Percentiles rank a stretch among this genome's conserved stretches.
These are phyloP conservation scores for Candolleomyces aberdarensis DNA, from an alignment of 768 basidiomycete species.

Conservation along the genomic window DNA sequence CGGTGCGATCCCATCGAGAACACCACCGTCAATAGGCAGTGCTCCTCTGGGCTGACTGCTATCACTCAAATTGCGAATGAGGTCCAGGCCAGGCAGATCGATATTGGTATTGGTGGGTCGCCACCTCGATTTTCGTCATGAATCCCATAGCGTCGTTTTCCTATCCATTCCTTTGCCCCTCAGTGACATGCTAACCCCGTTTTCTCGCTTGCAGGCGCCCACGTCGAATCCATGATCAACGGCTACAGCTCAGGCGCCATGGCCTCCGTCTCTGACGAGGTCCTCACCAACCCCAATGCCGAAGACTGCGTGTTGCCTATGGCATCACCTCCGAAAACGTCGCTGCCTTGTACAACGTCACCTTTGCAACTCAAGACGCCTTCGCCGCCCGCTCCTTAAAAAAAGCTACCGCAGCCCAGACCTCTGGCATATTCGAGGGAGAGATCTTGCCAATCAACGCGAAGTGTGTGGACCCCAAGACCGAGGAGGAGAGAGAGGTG, in stretches of 20 bases:
- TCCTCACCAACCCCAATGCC: conserved; percentile 65
- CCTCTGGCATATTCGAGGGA: conserved; percentile 73
- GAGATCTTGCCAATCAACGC: conserved; percentile 84
- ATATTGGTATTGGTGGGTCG: conserved; percentile 79
- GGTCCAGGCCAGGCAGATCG: conserved; percentile 78
- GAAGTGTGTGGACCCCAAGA: conserved; percentile 68
- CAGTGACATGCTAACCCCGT: neutral
- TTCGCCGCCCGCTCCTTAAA: conserved; percentile 85
- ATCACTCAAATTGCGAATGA: conserved; percentile 83
- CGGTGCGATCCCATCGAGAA: too few species aligned
- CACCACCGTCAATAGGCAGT: conserved; percentile 90
- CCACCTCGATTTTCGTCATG: too few species aligned
- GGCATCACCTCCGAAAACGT: conserved; percentile 96
- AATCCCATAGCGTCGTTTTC: too few species aligned
- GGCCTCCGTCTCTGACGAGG: too few species aligned
- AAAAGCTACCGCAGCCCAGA: conserved; percentile 76
- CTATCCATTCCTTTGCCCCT: neutral
- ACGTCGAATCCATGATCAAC: conserved; percentile 87
- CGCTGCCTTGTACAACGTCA: conserved; percentile 69
- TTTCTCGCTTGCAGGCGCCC: conserved; percentile 73
- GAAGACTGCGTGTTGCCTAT: conserved; percentile 83
- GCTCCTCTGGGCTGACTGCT: conserved; percentile 82
- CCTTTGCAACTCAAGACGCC: conserved; percentile 75
- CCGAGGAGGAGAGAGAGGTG: conserved; percentile 64
- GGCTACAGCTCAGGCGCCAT: conserved; percentile 61